Percentiles rank a stretch among this genome's conserved stretches.
phyloP scores from a whole-genome alignment of 108 stramenopile genomes.

The Epithemia pelagica region DNA sequence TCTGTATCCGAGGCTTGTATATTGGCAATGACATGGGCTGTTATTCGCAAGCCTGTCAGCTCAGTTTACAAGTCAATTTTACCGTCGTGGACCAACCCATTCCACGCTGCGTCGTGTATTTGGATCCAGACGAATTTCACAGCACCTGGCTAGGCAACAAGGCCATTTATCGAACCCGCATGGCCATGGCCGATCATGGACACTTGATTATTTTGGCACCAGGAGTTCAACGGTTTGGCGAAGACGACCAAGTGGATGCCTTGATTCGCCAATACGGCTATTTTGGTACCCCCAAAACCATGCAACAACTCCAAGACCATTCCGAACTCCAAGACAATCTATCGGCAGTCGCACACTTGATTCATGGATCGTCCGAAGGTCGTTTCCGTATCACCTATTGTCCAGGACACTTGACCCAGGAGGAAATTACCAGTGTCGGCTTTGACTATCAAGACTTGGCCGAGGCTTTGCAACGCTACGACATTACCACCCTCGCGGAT shows the following conservation, averaged over 20 bases:
- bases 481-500: conserved; percentile 53
- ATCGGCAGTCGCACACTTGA: conserved; percentile 91
- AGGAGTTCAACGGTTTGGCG: conserved; percentile 84
- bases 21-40: conserved; percentile 89
- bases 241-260: conserved; percentile 76
- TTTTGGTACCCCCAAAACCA: conserved; percentile 73
- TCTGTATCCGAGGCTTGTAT: conserved; percentile 80
- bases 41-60: conserved; percentile 80
- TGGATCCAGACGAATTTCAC: conserved; percentile 89
- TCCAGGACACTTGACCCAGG: conserved; percentile 75
- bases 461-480: conserved; percentile 58
- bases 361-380: conserved; percentile 91
- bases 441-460: conserved; percentile 71
- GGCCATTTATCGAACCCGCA: conserved; percentile 89
- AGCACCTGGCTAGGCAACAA: conserved; percentile 97
- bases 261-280: conserved; percentile 92
- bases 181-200: conserved; percentile 92
- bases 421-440: conserved; percentile 83
- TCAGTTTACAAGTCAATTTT: conserved; percentile 87
- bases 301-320: conserved; percentile 71
- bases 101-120: conserved; percentile 77
- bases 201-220: conserved; percentile 90
- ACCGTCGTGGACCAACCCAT: conserved; percentile 72
- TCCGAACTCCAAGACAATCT: conserved; percentile 79
- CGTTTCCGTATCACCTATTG: conserved; percentile 89